These are phyloP conservation scores for Pythium graminicola DNA, from an alignment of 352 stramenopile genomes.

Conservation along the genomic window DNA sequence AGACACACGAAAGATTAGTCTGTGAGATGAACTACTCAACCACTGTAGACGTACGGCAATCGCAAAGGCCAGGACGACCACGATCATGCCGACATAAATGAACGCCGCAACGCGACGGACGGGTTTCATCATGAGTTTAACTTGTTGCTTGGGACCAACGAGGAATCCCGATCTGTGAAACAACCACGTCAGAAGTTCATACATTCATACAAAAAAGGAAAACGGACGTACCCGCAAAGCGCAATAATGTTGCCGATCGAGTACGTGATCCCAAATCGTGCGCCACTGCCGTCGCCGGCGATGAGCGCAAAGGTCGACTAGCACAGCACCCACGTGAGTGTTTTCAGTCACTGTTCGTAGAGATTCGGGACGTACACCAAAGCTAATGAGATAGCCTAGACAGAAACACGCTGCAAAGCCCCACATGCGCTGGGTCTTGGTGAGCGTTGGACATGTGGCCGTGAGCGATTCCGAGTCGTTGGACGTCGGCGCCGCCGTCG, in stretches of 20 bases:
- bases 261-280: constrained; percentile 81
- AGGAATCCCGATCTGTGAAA: constrained; percentile 67
- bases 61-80: constrained; percentile 61
- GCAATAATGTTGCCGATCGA: constrained; percentile 78
- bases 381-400: constrained; percentile 77
- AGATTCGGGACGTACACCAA: constrained; percentile 39
- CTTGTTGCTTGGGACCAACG: constrained; percentile 68
- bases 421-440: constrained; percentile 55
- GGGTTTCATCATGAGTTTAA: constrained; percentile 86
- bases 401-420: constrained; percentile 76
- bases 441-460: constrained; percentile 58
- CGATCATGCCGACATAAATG: constrained; percentile 76
- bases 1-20: background rate
- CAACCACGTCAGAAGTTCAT: background rate
- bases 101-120: constrained; percentile 60
- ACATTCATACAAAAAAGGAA: background rate
- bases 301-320: constrained; percentile 81
- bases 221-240: constrained; percentile 53
- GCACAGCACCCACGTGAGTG: no score
- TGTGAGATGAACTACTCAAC: background rate
- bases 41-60: constrained; percentile 40
- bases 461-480: constrained; percentile 36
- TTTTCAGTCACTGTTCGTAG: background rate
- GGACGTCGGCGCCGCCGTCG: constrained; percentile 16
- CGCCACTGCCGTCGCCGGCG: constrained; percentile 48